These are phyloP conservation scores for Haematococcus lacustris DNA, from an alignment of 139 green algal species.

Conservation along the genomic window DNA sequence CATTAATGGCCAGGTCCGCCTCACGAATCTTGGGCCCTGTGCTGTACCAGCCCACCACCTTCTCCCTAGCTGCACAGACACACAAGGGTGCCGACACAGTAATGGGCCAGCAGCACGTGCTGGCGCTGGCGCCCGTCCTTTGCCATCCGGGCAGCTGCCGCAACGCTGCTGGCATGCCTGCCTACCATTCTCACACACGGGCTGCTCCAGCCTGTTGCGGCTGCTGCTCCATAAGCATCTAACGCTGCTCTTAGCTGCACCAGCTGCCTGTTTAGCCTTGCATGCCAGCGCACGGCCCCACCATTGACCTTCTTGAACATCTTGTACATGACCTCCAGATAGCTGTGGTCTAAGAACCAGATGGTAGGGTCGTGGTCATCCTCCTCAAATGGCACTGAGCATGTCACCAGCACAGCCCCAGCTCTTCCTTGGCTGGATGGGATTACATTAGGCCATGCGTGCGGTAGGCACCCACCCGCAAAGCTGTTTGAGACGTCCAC, in stretches of 20 bases:
- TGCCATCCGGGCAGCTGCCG: not conserved
- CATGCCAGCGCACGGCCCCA: conserved; percentile 25
- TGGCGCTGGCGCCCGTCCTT: no score
- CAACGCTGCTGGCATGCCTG: no score
- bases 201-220: no score
- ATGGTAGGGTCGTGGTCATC: conserved; percentile 92
- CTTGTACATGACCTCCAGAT: conserved; percentile 92
- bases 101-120: not conserved
- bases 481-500: conserved; percentile 97
- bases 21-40: conserved; percentile 89
- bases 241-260: no score
- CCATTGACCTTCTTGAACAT: conserved; percentile 99
- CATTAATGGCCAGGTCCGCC: conserved; percentile 91
- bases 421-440: not conserved
- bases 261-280: no score
- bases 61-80: conserved; percentile 71
- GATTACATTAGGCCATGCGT: not conserved
- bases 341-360: conserved; percentile 99
- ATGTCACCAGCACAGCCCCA: no score
- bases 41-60: conserved; percentile 97
- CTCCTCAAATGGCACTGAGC: conserved; percentile 97
- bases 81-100: not conserved
- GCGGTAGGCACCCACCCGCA: conserved; percentile 63
- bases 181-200: not conserved
- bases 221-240: no score